phyloP scores from a whole-genome alignment of 176 grass and related monocot genomes.

The Neostapfia colusana region DNA sequence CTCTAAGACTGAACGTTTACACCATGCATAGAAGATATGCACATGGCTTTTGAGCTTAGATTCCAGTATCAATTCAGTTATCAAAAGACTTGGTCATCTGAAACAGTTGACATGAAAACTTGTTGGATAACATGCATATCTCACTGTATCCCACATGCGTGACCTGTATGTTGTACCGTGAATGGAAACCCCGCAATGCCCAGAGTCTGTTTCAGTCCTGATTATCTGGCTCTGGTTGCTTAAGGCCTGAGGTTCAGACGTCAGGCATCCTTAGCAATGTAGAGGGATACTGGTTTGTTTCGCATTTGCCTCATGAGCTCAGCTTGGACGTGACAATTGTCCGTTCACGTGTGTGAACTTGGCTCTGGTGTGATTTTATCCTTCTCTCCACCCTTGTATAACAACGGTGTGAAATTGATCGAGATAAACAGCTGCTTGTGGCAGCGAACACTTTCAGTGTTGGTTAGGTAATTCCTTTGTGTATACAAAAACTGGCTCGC shows the following conservation, averaged over 20 bases:
- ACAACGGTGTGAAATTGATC: not conserved
- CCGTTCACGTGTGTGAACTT: not conserved
- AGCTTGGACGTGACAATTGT: not conserved
- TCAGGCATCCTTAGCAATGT: slow-evolving; percentile 2
- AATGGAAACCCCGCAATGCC: not conserved
- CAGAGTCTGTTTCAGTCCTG: not conserved
- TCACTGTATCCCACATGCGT: not conserved
- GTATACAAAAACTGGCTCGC: not conserved
- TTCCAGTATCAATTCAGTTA: not conserved
- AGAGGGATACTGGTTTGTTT: not conserved
- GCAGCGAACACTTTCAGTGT: not conserved
- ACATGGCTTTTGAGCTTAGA: not conserved
- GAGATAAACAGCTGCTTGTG: not conserved
- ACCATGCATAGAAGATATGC: slow-evolving; percentile 6
- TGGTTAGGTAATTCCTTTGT: not conserved
- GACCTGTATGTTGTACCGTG: slow-evolving; percentile 17
- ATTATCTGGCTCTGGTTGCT: not conserved
- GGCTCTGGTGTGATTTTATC: not conserved
- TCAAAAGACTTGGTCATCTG: not conserved
- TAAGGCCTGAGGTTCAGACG: not conserved
- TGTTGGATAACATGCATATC: not conserved
- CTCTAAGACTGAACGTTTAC: not conserved
- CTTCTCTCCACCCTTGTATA: not conserved
- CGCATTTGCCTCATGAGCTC: not conserved
- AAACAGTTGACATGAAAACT: not conserved